Evolutionary conservation across 257 asterid genomes (phyloP).

Genomic region (Plantago ovata): DNA sequence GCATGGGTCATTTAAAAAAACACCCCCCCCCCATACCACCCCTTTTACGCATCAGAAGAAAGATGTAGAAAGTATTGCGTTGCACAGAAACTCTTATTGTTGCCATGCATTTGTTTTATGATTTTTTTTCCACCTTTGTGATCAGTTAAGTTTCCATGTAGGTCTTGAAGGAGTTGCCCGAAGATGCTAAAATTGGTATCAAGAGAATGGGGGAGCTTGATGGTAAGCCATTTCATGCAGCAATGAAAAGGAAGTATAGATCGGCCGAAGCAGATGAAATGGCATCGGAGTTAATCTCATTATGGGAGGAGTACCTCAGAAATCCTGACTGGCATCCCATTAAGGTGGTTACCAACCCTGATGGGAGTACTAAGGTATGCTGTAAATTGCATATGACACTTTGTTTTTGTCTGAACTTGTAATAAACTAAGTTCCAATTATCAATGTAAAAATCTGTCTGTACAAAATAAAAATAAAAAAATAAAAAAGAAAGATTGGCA

Average conservation of each 20-base stretch:
- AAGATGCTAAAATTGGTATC: slow-evolving; percentile 45
- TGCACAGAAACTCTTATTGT: too few species aligned
- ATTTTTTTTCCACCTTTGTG: slow-evolving; percentile 14
- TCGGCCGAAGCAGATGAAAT: slow-evolving; percentile 71
- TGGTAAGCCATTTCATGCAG: slow-evolving; percentile 64
- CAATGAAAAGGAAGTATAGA: slow-evolving; percentile 57
- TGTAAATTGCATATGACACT: slow-evolving; percentile 9
- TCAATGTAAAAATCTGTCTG: too few species aligned
- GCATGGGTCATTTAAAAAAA: too few species aligned
- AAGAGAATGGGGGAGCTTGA: slow-evolving; percentile 95
- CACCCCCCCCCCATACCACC: too few species aligned
- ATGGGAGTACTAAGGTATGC: slow-evolving; percentile 64
- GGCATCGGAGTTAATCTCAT: slow-evolving; percentile 74
- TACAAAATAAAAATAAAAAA: too few species aligned
- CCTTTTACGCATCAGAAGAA: too few species aligned
- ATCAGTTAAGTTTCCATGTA: slow-evolving; percentile 31
- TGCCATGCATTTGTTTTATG: slow-evolving; percentile 9
- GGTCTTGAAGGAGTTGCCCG: slow-evolving; percentile 63
- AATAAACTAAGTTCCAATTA: too few species aligned
- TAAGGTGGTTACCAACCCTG: slow-evolving; percentile 37
- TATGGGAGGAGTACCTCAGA: slow-evolving; percentile 94
- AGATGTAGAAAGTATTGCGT: too few species aligned
- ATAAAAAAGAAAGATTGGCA: too few species aligned
- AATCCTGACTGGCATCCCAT: slow-evolving; percentile 95
- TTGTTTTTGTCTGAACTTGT: background rate